Percentiles rank a stretch among this genome's conserved stretches.
These are phyloP conservation scores for Phialophora macrospora DNA, from an alignment of 2,329 filamentous ascomycete species.

Conservation along the genomic window DNA sequence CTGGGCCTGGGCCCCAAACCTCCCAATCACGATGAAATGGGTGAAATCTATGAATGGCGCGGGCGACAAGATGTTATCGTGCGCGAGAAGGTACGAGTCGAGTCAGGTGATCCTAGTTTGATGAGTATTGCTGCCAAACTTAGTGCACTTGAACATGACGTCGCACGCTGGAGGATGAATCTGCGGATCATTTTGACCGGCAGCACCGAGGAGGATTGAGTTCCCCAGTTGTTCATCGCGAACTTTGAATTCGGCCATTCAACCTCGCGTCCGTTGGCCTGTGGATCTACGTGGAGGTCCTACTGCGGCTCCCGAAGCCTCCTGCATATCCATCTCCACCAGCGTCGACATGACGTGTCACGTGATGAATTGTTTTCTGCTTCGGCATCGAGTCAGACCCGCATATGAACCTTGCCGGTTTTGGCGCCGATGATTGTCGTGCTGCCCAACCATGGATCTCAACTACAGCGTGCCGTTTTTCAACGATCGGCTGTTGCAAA, in stretches of 20 bases:
- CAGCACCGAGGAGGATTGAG: constrained; percentile 38
- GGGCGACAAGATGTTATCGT: constrained; percentile 76
- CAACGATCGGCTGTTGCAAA: not conserved
- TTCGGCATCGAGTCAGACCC: constrained; percentile 5
- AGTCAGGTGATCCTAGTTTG: constrained; percentile 85
- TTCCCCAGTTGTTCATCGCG: not conserved
- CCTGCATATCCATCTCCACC: not conserved
- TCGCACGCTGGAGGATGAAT: constrained; percentile 71
- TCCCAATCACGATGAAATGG: constrained; percentile 78
- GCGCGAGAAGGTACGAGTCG: constrained; percentile 84
- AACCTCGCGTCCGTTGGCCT: not conserved
- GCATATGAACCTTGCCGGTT: constrained; percentile 14
- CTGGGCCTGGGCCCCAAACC: constrained; percentile 52
- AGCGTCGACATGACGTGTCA: not conserved
- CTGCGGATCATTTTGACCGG: constrained; percentile 78
- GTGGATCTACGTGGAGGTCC: not conserved
- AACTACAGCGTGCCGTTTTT: not conserved
- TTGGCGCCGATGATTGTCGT: not conserved
- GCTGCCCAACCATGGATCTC: constrained; percentile 14
- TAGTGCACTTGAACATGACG: constrained; percentile 73
- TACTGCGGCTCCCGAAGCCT: not conserved
- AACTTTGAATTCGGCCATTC: not conserved
- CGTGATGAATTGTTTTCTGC: constrained; percentile 8
- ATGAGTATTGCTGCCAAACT: constrained; percentile 84
- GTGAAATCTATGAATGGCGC: constrained; percentile 71